Percentiles rank a stretch among this genome's conserved stretches.
Conservation (phyloP, 441 rosid genomes). For the Adansonia rubrostipa region DNA sequence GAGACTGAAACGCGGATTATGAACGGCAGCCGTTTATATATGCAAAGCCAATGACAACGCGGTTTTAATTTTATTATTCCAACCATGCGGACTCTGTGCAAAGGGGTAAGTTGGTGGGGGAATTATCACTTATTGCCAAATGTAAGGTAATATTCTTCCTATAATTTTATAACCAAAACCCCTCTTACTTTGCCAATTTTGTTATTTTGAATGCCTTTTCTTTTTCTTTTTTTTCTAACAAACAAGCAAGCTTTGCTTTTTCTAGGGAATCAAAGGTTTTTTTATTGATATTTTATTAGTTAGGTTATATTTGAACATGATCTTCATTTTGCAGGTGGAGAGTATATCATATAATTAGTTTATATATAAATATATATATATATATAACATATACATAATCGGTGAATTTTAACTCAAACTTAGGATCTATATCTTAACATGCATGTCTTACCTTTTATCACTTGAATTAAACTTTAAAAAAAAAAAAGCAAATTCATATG, state of each 20-base stretch:
- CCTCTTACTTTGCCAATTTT: too few relatives aligned
- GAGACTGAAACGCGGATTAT: not conserved
- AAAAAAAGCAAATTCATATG: not conserved
- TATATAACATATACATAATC: too few relatives aligned
- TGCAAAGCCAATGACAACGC: too few relatives aligned
- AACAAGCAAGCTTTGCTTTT: too few relatives aligned
- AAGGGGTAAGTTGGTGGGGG: not conserved
- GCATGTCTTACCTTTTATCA: not conserved
- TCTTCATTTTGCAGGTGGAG: not conserved
- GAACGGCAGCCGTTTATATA: not conserved
- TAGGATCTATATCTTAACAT: not conserved
- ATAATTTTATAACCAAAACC: too few relatives aligned
- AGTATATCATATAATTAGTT: not conserved
- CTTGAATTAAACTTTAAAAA: too few relatives aligned
- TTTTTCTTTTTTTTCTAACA: too few relatives aligned
- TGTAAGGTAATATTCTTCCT: too few relatives aligned
- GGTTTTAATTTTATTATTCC: not conserved
- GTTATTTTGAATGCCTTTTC: too few relatives aligned
- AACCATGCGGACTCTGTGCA: not conserved
- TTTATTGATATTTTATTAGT: not conserved
- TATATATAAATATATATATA: not conserved
- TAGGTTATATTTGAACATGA: not conserved
- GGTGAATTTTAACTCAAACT: not conserved
- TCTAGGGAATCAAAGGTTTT: too few relatives aligned
- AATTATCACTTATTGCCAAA: not conserved